These are phyloP conservation scores for Penicillium aurantiogriseum DNA, from an alignment of 2,329 filamentous ascomycete genomes.

Conservation along the genomic window DNA sequence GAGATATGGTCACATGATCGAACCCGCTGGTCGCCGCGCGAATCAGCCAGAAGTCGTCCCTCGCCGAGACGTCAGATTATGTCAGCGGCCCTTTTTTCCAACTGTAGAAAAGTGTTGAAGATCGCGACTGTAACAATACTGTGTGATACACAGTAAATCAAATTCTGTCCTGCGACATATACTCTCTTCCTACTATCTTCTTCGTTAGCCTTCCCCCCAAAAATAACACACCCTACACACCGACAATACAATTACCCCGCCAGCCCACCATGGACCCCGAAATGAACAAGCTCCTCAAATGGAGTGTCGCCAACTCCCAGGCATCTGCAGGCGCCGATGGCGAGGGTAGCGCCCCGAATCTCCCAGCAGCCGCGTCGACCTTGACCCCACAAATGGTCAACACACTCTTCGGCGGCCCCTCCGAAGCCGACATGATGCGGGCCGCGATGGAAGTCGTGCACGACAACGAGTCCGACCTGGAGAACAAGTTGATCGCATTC, in stretches of 20 bases:
- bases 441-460: slow-evolving; percentile 75
- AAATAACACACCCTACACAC: background rate
- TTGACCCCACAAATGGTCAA: slow-evolving; percentile 70
- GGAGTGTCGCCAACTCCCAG: slow-evolving; percentile 66
- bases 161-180: background rate
- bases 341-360: slow-evolving; percentile 35
- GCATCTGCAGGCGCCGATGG: slow-evolving; percentile 13
- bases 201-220: background rate
- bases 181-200: background rate
- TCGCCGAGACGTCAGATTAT: slow-evolving; percentile 11
- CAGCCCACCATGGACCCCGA: slow-evolving; percentile 55
- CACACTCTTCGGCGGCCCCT: slow-evolving; percentile 76
- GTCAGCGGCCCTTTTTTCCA: slow-evolving; percentile 16
- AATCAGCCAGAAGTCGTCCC: slow-evolving; percentile 24
- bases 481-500: slow-evolving; percentile 78
- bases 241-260: slow-evolving; percentile 7
- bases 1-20: slow-evolving; percentile 16
- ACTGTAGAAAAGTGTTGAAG: background rate
- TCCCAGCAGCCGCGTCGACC: slow-evolving; percentile 33
- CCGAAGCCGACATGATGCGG: slow-evolving; percentile 89
- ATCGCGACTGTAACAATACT: background rate
- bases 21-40: slow-evolving; percentile 26
- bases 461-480: slow-evolving; percentile 64
- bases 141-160: background rate
- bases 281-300: slow-evolving; percentile 77